These are phyloP conservation scores for Neonectria coccinea DNA, from an alignment of 2,329 filamentous ascomycete species.

Conservation along the genomic window DNA sequence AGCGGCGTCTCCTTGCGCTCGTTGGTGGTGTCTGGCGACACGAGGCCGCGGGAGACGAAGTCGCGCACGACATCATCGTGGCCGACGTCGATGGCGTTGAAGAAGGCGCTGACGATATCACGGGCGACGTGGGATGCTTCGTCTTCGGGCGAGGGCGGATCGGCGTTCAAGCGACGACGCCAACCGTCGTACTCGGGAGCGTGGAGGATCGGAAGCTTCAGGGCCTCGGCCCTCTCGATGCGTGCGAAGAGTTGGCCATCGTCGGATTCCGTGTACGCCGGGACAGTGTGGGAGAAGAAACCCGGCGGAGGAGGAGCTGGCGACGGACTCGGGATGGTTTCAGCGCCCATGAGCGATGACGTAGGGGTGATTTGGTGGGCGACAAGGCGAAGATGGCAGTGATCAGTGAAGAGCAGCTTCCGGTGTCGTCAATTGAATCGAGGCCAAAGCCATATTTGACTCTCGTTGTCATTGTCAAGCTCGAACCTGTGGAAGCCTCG, in stretches of 20 bases:
- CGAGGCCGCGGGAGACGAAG: slow-evolving; percentile 50
- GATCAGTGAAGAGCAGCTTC: background rate
- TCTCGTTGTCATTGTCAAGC: no score
- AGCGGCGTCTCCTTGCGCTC: slow-evolving; percentile 50
- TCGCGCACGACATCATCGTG: slow-evolving; percentile 46
- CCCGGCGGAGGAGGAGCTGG: background rate
- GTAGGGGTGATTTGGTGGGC: background rate
- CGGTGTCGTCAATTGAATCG: background rate
- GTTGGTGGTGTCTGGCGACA: slow-evolving; percentile 53
- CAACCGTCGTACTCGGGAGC: slow-evolving; percentile 8
- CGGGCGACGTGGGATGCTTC: slow-evolving; percentile 34
- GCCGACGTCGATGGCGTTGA: slow-evolving; percentile 42
- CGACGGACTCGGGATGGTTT: slow-evolving; percentile 20
- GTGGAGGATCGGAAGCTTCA: slow-evolving; percentile 40
- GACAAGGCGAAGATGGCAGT: background rate
- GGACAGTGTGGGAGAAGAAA: slow-evolving; percentile 21
- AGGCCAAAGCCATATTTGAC: background rate
- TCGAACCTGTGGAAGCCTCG: background rate
- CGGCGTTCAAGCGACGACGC: background rate
- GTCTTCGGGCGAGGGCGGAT: slow-evolving; percentile 7
- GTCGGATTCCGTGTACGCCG: slow-evolving; percentile 34
- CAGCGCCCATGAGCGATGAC: slow-evolving; percentile 7
- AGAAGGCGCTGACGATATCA: slow-evolving; percentile 49
- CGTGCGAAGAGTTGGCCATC: slow-evolving; percentile 37
- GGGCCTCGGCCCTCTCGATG: slow-evolving; percentile 33